Conservation (phyloP, 352 stramenopile species). For the Globisporangium uncinulatum region DNA sequence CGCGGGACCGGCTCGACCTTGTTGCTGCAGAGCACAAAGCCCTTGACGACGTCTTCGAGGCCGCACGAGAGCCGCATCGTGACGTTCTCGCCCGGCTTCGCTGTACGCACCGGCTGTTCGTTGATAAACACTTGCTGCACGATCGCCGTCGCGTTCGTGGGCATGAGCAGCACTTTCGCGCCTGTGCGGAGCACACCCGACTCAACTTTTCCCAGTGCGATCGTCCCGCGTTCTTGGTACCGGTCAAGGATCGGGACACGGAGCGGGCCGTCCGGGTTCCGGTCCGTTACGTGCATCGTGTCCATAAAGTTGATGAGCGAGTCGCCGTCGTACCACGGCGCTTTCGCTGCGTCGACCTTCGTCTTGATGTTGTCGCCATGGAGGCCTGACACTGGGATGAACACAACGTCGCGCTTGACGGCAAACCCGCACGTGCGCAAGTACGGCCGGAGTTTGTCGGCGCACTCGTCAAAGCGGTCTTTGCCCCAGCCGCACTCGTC, state of each 20-base stretch:
- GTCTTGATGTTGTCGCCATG: slow-evolving; percentile 97
- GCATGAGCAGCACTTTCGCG: slow-evolving; percentile 95
- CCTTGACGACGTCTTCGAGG: slow-evolving; percentile 83
- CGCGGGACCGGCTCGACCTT: slow-evolving; percentile 45
- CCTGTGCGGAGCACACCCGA: slow-evolving; percentile 90
- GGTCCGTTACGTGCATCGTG: slow-evolving; percentile 86
- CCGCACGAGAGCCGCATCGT: slow-evolving; percentile 91
- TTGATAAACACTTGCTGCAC: slow-evolving; percentile 90
- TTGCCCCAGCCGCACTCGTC: slow-evolving; percentile 96
- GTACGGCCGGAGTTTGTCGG: slow-evolving; percentile 95
- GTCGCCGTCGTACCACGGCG: slow-evolving; percentile 92
- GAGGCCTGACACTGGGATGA: slow-evolving; percentile 97
- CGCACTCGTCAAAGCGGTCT: slow-evolving; percentile 88
- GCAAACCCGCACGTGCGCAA: slow-evolving; percentile 92
- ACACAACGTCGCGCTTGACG: slow-evolving; percentile 97
- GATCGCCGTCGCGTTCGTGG: slow-evolving; percentile 65
- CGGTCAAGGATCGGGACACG: slow-evolving; percentile 97
- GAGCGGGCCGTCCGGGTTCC: slow-evolving; percentile 88
- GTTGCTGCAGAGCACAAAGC: slow-evolving; percentile 92
- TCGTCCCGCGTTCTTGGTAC: slow-evolving; percentile 95
- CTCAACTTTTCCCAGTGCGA: slow-evolving; percentile 98
- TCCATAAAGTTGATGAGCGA: slow-evolving; percentile 95
- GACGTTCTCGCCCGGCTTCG: slow-evolving; percentile 98
- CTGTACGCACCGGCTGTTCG: slow-evolving; percentile 90
- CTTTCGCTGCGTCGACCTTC: slow-evolving; percentile 50